Evolutionary conservation across 2,329 filamentous ascomycete genomes (phyloP).

Genomic region (Tolypocladium capitatum): DNA sequence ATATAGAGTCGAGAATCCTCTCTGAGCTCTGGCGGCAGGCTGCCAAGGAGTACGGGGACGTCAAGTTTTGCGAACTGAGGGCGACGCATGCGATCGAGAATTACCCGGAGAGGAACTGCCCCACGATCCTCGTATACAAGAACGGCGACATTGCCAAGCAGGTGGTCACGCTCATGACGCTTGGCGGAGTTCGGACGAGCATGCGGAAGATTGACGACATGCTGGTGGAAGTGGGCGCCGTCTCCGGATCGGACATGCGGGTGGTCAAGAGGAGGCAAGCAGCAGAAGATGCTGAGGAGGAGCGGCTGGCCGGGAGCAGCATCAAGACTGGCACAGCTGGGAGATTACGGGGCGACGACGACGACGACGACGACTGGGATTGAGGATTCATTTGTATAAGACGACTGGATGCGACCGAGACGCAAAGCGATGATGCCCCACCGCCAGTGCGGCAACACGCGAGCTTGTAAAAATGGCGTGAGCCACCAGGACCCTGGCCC

Average conservation of each 20-base stretch:
- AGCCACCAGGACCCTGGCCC: background rate
- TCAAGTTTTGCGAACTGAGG: slow-evolving; percentile 96
- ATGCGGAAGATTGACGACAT: slow-evolving; percentile 68
- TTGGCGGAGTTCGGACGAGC: slow-evolving; percentile 59
- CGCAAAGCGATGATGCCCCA: background rate
- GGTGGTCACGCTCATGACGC: slow-evolving; percentile 71
- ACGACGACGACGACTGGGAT: slow-evolving; percentile 50
- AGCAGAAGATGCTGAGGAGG: slow-evolving; percentile 48
- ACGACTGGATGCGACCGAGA: background rate
- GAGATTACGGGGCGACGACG: slow-evolving; percentile 28
- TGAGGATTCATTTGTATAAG: slow-evolving; percentile 18
- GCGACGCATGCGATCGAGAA: slow-evolving; percentile 90
- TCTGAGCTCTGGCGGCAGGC: slow-evolving; percentile 77
- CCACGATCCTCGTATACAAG: slow-evolving; percentile 83
- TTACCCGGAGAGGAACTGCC: slow-evolving; percentile 89
- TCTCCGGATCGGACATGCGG: slow-evolving; percentile 66
- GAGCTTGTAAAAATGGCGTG: no score
- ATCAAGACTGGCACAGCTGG: slow-evolving; percentile 37
- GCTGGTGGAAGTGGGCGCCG: slow-evolving; percentile 68
- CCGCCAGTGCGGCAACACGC: background rate
- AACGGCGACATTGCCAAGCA: slow-evolving; percentile 88
- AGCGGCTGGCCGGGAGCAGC: slow-evolving; percentile 34
- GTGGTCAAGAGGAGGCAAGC: slow-evolving; percentile 49
- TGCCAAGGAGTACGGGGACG: slow-evolving; percentile 73
- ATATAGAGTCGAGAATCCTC: slow-evolving; percentile 73